Evolutionary conservation across 352 stramenopile genomes (phyloP).

Genomic region (Phytophthora pluvialis): DNA sequence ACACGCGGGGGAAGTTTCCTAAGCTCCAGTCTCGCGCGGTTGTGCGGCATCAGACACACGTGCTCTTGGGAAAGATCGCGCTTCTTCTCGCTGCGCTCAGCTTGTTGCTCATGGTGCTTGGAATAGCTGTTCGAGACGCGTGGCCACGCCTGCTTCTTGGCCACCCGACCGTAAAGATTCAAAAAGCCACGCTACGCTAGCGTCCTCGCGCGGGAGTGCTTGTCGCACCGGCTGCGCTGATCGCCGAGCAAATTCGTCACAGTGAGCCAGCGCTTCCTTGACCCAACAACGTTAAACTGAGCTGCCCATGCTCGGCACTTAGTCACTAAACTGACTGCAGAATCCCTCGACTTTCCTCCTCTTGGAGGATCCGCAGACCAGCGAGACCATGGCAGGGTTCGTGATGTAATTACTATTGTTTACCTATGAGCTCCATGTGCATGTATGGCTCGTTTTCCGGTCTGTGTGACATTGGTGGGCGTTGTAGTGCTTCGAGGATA

Average conservation of each 20-base stretch:
- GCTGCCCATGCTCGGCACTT: too few species aligned
- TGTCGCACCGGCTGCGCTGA: slow-evolving; percentile 3
- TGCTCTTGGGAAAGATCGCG: too few species aligned
- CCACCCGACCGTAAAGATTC: not conserved
- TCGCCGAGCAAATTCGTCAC: not conserved
- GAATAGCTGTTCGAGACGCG: not conserved
- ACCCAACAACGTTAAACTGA: not conserved
- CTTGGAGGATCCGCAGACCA: too few species aligned
- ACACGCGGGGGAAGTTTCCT: not conserved
- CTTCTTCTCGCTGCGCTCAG: slow-evolving; percentile 14
- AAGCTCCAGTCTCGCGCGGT: not conserved
- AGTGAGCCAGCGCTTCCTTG: not conserved
- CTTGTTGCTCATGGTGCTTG: slow-evolving; percentile 13
- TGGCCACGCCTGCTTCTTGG: slow-evolving; percentile 5
- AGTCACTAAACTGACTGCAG: too few species aligned
- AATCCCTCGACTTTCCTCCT: too few species aligned
- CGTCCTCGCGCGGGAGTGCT: too few species aligned
- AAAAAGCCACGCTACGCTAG: slow-evolving; percentile 1
- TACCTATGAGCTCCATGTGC: not conserved
- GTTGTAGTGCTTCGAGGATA: not conserved
- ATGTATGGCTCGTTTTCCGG: slow-evolving; percentile 13
- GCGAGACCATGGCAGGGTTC: too few species aligned
- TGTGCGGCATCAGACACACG: not conserved
- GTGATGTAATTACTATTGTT: not conserved
- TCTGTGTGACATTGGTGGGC: slow-evolving; percentile 5